phyloP scores from a whole-genome alignment of 1,284 basidiomycete genomes.

The Pseudozyma tsukubaensis region DNA sequence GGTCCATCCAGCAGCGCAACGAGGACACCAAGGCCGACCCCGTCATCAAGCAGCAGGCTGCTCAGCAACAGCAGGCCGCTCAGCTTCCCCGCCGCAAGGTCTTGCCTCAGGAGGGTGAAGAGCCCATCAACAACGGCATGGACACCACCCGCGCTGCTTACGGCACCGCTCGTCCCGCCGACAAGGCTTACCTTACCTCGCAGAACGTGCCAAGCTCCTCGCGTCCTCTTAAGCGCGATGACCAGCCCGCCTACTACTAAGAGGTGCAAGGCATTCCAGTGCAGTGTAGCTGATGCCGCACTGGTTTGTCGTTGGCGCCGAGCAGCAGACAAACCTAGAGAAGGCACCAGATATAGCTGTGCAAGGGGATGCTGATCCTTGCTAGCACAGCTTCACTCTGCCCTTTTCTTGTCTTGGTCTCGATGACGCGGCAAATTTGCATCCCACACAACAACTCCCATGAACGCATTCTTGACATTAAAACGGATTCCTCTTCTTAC shows the following conservation, averaged over 20 bases:
- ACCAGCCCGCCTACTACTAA: conserved; percentile 54
- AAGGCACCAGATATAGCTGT: too few species aligned
- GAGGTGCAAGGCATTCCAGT: conserved; percentile 3
- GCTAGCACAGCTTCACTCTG: too few species aligned
- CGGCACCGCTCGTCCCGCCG: conserved; percentile 46
- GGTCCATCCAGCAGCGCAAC: conserved; percentile 67
- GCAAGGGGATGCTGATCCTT: too few species aligned
- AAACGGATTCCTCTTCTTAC: conserved; percentile 22
- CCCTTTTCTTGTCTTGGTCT: too few species aligned
- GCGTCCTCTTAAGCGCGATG: conserved; percentile 49
- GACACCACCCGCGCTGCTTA: conserved; percentile 54
- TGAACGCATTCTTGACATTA: conserved; percentile 23
- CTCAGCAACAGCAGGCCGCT: conserved; percentile 48
- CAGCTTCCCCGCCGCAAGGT: conserved; percentile 68
- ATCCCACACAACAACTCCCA: conserved; percentile 1
- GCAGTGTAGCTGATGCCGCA: conserved; percentile 1
- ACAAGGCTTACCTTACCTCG: conserved; percentile 51
- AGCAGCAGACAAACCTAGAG: too few species aligned
- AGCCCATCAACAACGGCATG: conserved; percentile 49
- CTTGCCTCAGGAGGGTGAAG: conserved; percentile 56
- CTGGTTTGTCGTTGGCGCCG: conserved; percentile 3
- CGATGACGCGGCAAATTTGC: not conserved
- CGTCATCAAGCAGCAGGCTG: conserved; percentile 46
- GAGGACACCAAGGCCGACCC: conserved; percentile 59
- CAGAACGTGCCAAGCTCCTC: conserved; percentile 48